These are phyloP conservation scores for Penicillium fuscoglaucum DNA, from an alignment of 2,329 filamentous ascomycete genomes.

Conservation along the genomic window DNA sequence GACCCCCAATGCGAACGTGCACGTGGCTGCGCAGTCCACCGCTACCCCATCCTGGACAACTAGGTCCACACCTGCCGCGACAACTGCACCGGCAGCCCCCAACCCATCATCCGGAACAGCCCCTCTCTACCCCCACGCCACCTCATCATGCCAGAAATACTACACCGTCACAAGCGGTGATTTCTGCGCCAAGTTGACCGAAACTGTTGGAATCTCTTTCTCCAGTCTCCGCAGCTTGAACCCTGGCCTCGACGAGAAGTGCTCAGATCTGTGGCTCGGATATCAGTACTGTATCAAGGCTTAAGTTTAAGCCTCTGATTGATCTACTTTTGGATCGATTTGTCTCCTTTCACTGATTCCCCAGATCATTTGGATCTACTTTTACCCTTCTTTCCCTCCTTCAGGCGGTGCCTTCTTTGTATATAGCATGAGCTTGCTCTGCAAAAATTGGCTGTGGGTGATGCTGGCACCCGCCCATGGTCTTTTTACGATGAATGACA, in stretches of 20 bases:
- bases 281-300: slow-evolving; percentile 33
- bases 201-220: slow-evolving; percentile 21
- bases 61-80: slow-evolving; percentile 7
- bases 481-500: slow-evolving; percentile 12
- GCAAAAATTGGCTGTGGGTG: slow-evolving; percentile 1
- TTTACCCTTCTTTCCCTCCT: slow-evolving; percentile 8
- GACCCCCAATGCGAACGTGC: neutral
- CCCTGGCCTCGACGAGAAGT: slow-evolving; percentile 28
- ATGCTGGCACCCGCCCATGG: neutral
- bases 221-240: slow-evolving; percentile 29
- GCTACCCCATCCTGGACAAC: slow-evolving; percentile 10
- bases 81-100: slow-evolving; percentile 3
- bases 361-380: neutral
- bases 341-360: neutral
- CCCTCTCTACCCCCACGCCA: slow-evolving; percentile 26
- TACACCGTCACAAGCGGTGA: slow-evolving; percentile 25
- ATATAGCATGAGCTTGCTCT: slow-evolving; percentile 14
- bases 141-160: slow-evolving; percentile 24
- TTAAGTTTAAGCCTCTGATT: slow-evolving; percentile 4
- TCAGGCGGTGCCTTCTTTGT: slow-evolving; percentile 13
- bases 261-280: slow-evolving; percentile 35
- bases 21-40: neutral
- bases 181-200: slow-evolving; percentile 28
- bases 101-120: slow-evolving; percentile 12
- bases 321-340: slow-evolving; percentile 1